These are phyloP conservation scores for Debaryomyces castellii DNA, from an alignment of 805 yeast species.

Conservation along the genomic window DNA sequence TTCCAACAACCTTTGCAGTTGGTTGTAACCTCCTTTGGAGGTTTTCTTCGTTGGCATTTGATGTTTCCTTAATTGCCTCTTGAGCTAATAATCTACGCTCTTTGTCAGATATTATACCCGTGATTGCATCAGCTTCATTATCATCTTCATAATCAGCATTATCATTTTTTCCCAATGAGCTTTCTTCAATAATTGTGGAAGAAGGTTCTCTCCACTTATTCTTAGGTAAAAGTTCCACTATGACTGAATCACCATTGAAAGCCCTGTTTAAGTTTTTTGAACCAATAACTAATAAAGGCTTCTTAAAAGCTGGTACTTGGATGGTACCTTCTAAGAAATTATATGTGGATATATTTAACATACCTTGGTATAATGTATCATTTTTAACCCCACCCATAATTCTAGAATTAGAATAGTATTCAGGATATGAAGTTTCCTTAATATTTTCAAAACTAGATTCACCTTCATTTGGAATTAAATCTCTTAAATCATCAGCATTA, in stretches of 20 bases:
- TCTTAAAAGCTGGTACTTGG: constrained; percentile 66
- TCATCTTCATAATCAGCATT: constrained; percentile 55
- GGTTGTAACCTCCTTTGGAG: constrained; percentile 63
- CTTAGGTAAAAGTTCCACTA: constrained; percentile 84
- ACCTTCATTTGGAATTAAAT: constrained; percentile 65
- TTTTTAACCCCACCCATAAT: constrained; percentile 87
- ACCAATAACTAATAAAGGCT: constrained; percentile 81
- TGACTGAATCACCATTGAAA: constrained; percentile 88
- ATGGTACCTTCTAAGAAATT: constrained; percentile 88
- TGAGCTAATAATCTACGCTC: constrained; percentile 73
- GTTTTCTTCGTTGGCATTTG: constrained; percentile 36
- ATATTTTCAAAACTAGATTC: constrained; percentile 35
- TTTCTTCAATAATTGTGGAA: constrained; percentile 74
- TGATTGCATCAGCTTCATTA: constrained; percentile 11
- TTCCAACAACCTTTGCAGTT: constrained; percentile 90
- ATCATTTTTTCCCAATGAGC: constrained; percentile 56
- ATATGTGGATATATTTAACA: constrained; percentile 75
- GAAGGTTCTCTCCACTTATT: constrained; percentile 88
- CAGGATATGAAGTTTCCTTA: constrained; percentile 64
- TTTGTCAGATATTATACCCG: constrained; percentile 57
- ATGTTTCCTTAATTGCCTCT: constrained; percentile 67
- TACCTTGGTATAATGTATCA: constrained; percentile 87
- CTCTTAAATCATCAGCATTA: constrained; percentile 71
- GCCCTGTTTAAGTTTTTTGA: constrained; percentile 84
- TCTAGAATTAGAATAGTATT: constrained; percentile 77